Evolutionary conservation across 1,284 basidiomycete species (phyloP), one percentile per base, ranked within the genome.

Genomic region (Grifola frondosa): DNA sequence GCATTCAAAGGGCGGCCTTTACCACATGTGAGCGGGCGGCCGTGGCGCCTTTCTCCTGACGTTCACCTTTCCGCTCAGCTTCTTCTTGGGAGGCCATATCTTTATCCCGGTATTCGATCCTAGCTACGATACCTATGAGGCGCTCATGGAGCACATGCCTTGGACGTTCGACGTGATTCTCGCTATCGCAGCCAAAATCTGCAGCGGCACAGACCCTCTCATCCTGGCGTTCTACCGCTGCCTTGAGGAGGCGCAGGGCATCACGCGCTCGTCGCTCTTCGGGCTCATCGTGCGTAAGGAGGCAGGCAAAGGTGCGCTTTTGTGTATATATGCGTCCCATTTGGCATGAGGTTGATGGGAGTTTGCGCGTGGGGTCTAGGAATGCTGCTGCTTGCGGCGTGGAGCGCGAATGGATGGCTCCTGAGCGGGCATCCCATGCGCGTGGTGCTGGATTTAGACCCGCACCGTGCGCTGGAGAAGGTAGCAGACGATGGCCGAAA

Each of bases 51-150:
- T 34, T 11, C 33, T 17, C 20, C 46, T 31, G 40, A 52, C 36
- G 12, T 39, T 20, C 30, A 37, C 3, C 37, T 15, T 10, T n/a
- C 10, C 35, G 28, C 37, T 44, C 69, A 93, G 90, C 58, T 96
- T 96, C 75, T 95, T 96, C 71, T 84, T 87, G 45, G 92, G 92
- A 41, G 95, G 91, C 66, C 89, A 95, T 69, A 80, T 94, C 60
- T 95, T 95, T 71, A 91, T 96, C 49, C 91, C 91, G 26, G 75
- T 94, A 38, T 94, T 92, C 71, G 91, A 94, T 68, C 86, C 88
- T 23, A 72, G 74, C 44, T 93, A 91, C 64, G 91, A 96, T 72
- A 89, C 88, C 3, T 93, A 90, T 67, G 91, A 94, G 62, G 81
- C 82, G 52, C 75, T 91, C 51, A 84, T 85, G 69, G 90, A 91